Percentiles rank a stretch among this genome's conserved stretches.
Conservation (phyloP, 2,329 filamentous ascomycete species). For the Madurella mycetomatis region DNA sequence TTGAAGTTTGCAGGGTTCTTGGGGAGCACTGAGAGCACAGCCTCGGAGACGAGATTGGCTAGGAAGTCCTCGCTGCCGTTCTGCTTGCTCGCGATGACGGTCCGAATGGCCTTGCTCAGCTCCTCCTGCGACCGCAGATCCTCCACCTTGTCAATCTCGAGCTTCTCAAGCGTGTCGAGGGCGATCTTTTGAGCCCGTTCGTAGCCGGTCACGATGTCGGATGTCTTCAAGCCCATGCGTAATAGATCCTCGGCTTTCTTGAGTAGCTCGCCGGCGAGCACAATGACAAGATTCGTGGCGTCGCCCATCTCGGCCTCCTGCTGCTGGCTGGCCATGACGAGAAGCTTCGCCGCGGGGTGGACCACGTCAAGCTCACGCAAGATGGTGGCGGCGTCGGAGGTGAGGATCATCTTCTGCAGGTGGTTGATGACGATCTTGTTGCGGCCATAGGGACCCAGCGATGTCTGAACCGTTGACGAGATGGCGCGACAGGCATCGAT, state of each 20-base stretch:
- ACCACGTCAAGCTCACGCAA: slow-evolving; percentile 96
- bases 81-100: slow-evolving; percentile 95
- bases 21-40: slow-evolving; percentile 79
- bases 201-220: slow-evolving; percentile 92
- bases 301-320: slow-evolving; percentile 99
- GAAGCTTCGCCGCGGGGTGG: slow-evolving; percentile 92
- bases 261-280: slow-evolving; percentile 89
- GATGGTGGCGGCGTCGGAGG: slow-evolving; percentile 95
- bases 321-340: slow-evolving; percentile 98
- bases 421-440: slow-evolving; percentile 99
- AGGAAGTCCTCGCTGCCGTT: slow-evolving; percentile 88
- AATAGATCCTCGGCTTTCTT: slow-evolving; percentile 96
- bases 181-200: slow-evolving; percentile 91
- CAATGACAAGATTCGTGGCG: slow-evolving; percentile 94
- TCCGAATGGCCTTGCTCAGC: slow-evolving; percentile 90
- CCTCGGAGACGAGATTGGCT: slow-evolving; percentile 80
- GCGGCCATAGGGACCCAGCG: slow-evolving; percentile 91
- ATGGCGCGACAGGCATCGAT: slow-evolving; percentile 98
- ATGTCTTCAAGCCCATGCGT: slow-evolving; percentile 96
- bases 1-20: slow-evolving; percentile 97
- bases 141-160: slow-evolving; percentile 85
- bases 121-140: slow-evolving; percentile 77
- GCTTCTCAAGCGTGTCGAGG: slow-evolving; percentile 77
- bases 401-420: slow-evolving; percentile 98
- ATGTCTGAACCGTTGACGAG: slow-evolving; percentile 92